Base-by-base conservation (phyloP, 495 filamentous ascomycete species). In the Xanthoparmelia taractica region DNA sequence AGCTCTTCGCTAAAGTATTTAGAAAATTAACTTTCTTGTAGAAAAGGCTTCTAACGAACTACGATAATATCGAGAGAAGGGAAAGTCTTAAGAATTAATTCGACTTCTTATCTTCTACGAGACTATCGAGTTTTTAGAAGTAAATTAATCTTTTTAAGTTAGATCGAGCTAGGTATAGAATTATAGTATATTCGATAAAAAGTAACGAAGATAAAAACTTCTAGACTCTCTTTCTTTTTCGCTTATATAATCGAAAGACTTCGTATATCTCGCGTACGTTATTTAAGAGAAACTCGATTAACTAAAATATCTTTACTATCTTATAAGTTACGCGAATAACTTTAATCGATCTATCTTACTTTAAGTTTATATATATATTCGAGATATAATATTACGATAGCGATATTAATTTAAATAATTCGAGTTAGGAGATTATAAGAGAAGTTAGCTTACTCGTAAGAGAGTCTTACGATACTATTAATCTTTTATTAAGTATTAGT, bases 1-100 rank as follows among this genome's bases (percentile, higher is more conserved):
- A 72, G 33, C 74, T 82, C 40, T 74, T 70, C 54, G 23, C 68
- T 47, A 54, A 66, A 41, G 57, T 57, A 7, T 60, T 65, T 65
- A 38, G 33, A 5, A 55, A 41, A 17, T 17, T 48, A 15, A 27
- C 47, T 25, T 55, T 48, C 2, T 25, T 2, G 15, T n/a, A 36
- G 59, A 61, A 18, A 13, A 61, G 48, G 4, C 18, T 52, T 41
- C n/a, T 41, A 36, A 55, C 36, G 17, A 61, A 55, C 0, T 17
- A 61, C 17, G 40, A 61, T 11, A 41, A 37, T 12, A 40, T 23
- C 8, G 59, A 10, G n/a, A 61, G 27, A 13, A 40, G 36, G 48
- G 36, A 40, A 1, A n/a, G 6, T 18, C 25, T 61, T 20, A 23
- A 41, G 25, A 23, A 18, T 12, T 34, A 41, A 4, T 61, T 55